These are phyloP conservation scores for Heliocybe sulcata DNA, from an alignment of 1,284 basidiomycete genomes.

Conservation along the genomic window DNA sequence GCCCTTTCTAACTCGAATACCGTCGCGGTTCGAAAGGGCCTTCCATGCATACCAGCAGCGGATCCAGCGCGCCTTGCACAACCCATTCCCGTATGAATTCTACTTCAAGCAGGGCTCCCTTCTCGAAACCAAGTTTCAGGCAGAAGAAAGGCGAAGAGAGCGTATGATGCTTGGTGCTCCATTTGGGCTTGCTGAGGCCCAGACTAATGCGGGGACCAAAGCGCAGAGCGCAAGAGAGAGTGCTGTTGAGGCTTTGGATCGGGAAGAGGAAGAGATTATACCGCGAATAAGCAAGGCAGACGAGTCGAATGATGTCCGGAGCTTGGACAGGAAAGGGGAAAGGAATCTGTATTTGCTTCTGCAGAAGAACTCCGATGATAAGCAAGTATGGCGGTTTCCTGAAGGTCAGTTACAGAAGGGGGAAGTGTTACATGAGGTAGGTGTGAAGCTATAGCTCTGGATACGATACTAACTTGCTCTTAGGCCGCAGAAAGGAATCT, in stretches of 20 bases:
- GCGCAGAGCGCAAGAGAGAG: slow-evolving; percentile 48
- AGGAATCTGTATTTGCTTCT: slow-evolving; percentile 85
- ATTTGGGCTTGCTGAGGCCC: slow-evolving; percentile 27
- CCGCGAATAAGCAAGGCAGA: slow-evolving; percentile 61
- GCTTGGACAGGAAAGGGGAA: slow-evolving; percentile 76
- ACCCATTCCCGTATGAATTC: slow-evolving; percentile 86
- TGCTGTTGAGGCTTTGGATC: slow-evolving; percentile 37
- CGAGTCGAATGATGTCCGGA: slow-evolving; percentile 52
- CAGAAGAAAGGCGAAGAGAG: slow-evolving; percentile 69
- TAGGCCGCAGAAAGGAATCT: slow-evolving; percentile 69
- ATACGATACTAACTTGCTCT: background rate
- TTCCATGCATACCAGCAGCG: slow-evolving; percentile 85
- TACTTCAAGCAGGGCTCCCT: slow-evolving; percentile 94
- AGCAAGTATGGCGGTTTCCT: slow-evolving; percentile 76
- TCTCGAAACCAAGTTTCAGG: slow-evolving; percentile 75
- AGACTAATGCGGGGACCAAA: slow-evolving; percentile 30
- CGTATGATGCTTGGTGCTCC: slow-evolving; percentile 60
- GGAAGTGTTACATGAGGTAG: slow-evolving; percentile 66
- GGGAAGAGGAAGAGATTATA: slow-evolving; percentile 55
- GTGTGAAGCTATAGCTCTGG: slow-evolving; percentile 10
- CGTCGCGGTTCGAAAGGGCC: slow-evolving; percentile 73
- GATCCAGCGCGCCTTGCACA: slow-evolving; percentile 80
- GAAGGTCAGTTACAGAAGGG: slow-evolving; percentile 54
- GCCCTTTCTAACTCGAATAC: slow-evolving; percentile 75
- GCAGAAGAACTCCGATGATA: slow-evolving; percentile 41